A percentile compares a stretch with the other conserved stretches of the same genome.
phyloP scores from a whole-genome alignment of 768 basidiomycete genomes.

The Naganishia kalamii region DNA sequence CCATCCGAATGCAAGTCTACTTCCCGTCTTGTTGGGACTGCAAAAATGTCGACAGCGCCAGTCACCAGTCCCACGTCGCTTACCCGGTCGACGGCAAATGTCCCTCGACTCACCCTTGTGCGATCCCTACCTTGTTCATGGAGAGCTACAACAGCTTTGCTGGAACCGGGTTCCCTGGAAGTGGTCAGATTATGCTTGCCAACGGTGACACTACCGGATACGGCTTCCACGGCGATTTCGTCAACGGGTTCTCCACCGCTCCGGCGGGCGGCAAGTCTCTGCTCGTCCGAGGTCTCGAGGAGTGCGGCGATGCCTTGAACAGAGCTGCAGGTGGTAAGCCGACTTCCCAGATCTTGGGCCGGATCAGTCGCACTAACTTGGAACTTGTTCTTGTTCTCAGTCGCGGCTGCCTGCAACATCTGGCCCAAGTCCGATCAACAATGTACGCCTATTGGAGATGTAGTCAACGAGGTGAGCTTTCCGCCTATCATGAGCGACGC shows the following conservation, averaged over 20 bases:
- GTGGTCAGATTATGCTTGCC: slow-evolving; percentile 37
- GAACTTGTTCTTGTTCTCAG: not conserved
- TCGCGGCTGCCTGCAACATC: not conserved
- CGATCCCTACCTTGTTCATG: slow-evolving; percentile 35
- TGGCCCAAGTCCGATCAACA: slow-evolving; percentile 7
- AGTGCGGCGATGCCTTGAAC: slow-evolving; percentile 6
- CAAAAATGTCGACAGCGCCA: slow-evolving; percentile 47
- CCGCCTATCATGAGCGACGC: not conserved
- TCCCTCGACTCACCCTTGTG: slow-evolving; percentile 41
- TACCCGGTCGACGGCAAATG: slow-evolving; percentile 43
- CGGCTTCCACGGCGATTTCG: slow-evolving; percentile 45
- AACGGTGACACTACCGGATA: slow-evolving; percentile 46
- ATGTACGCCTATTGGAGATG: slow-evolving; percentile 1
- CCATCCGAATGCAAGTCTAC: slow-evolving; percentile 47
- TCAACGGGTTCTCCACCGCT: slow-evolving; percentile 43
- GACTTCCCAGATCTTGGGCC: not conserved
- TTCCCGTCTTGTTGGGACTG: slow-evolving; percentile 45
- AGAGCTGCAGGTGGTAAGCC: slow-evolving; percentile 5
- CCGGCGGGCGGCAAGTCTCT: not conserved
- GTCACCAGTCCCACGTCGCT: slow-evolving; percentile 48
- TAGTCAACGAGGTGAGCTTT: slow-evolving; percentile 1
- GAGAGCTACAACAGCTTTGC: slow-evolving; percentile 29
- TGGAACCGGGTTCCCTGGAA: slow-evolving; percentile 7
- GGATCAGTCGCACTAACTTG: not conserved
- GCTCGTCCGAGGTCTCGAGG: slow-evolving; percentile 3